A percentile compares a stretch with the other conserved stretches of the same genome.
Evolutionary conservation across 2,329 filamentous ascomycete species (phyloP).

Genomic region (Xylariales sp.): DNA sequence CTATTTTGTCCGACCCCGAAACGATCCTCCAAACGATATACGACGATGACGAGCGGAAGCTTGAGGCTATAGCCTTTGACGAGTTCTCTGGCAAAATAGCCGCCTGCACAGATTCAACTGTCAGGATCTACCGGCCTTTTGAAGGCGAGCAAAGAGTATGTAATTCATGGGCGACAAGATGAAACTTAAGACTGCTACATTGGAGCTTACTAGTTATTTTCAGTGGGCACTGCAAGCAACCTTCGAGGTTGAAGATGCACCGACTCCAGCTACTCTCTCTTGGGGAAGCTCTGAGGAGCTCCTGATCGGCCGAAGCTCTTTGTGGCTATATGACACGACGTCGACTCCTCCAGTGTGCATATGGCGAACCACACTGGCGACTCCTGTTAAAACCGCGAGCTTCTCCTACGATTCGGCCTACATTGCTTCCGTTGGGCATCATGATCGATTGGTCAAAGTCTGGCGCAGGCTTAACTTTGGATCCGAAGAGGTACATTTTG

Average conservation of each 20-base stretch:
- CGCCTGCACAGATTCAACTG: conserved; percentile 59
- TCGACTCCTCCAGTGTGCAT: conserved; percentile 46
- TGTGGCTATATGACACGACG: conserved; percentile 63
- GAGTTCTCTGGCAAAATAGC: conserved; percentile 82
- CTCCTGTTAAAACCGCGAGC: conserved; percentile 65
- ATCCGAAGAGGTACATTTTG: conserved; percentile 77
- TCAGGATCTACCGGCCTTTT: conserved; percentile 75
- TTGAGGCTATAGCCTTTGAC: conserved; percentile 78
- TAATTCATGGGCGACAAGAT: conserved; percentile 6
- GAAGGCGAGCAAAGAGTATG: conserved; percentile 72
- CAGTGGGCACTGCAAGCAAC: conserved; percentile 63
- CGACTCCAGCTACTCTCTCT: conserved; percentile 55
- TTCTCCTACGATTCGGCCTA: conserved; percentile 86
- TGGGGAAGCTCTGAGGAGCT: conserved; percentile 88
- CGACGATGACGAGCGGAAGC: conserved; percentile 62
- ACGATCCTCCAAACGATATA: conserved; percentile 87
- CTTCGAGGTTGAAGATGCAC: conserved; percentile 48
- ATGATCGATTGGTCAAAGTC: conserved; percentile 84
- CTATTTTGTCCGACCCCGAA: conserved; percentile 72
- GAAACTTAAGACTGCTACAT: neutral
- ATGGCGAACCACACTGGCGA: conserved; percentile 75
- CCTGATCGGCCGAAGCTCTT: conserved; percentile 65
- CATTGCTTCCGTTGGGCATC: conserved; percentile 73
- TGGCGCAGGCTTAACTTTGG: conserved; percentile 88
- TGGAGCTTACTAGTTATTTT: conserved; percentile 6